These are phyloP conservation scores for Centella asiatica DNA, from an alignment of 129 eudicot genomes.

Conservation along the genomic window DNA sequence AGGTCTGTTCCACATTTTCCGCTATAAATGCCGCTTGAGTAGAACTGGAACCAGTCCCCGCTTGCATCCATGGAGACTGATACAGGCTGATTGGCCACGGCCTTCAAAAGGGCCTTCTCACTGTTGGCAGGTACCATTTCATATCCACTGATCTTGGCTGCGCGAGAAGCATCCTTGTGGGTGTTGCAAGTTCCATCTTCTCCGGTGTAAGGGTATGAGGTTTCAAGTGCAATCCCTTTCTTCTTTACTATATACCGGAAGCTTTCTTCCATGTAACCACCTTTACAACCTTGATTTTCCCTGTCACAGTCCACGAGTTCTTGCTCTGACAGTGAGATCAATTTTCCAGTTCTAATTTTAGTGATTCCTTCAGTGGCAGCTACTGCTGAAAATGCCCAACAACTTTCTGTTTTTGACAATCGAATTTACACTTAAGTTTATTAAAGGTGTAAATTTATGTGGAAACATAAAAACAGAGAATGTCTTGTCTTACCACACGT, in stretches of 20 bases:
- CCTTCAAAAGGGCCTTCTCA: slow-evolving; percentile 17
- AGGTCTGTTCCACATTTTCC: slow-evolving; percentile 24
- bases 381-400: slow-evolving; percentile 29
- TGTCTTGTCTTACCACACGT: slow-evolving; percentile 19
- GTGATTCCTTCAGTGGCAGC: slow-evolving; percentile 35
- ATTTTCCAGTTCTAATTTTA: slow-evolving; percentile 21
- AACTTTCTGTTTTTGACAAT: slow-evolving; percentile 16
- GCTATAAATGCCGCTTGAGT: slow-evolving; percentile 20
- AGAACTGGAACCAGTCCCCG: slow-evolving; percentile 16
- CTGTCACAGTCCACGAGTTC: slow-evolving; percentile 30
- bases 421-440: neutral
- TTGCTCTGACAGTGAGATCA: slow-evolving; percentile 36
- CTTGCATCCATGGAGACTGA: slow-evolving; percentile 22
- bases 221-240: slow-evolving; percentile 24
- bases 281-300: slow-evolving; percentile 28
- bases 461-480: neutral
- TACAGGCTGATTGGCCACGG: slow-evolving; percentile 27
- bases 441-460: neutral
- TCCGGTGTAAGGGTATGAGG: slow-evolving; percentile 24
- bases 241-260: slow-evolving; percentile 18
- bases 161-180: neutral
- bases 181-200: slow-evolving; percentile 15
- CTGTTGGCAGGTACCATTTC: slow-evolving; percentile 15
- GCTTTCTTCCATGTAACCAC: slow-evolving; percentile 25
- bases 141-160: slow-evolving; percentile 20